These are phyloP conservation scores for Mortierella sp. DNA, from an alignment of 371 early-diverging fungal genomes.

Conservation along the genomic window DNA sequence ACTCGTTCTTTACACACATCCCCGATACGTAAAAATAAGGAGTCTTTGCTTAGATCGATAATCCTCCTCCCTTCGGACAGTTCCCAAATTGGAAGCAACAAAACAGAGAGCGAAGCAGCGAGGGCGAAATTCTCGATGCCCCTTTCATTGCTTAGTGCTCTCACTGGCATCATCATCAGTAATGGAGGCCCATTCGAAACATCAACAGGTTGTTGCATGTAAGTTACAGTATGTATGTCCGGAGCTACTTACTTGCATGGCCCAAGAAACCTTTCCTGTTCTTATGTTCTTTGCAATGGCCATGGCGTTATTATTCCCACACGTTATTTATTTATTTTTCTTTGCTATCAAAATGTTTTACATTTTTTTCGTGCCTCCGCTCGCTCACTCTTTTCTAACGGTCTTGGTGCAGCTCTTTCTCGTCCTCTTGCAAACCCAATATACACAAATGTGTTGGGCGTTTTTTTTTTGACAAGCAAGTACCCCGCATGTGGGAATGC, in stretches of 20 bases:
- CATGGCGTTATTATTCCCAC: slow-evolving; percentile 11
- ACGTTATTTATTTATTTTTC: neutral
- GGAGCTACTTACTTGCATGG: neutral
- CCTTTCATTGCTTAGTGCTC: neutral
- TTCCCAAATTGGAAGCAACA: slow-evolving; percentile 13
- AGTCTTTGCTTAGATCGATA: slow-evolving; percentile 4
- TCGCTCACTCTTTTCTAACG: neutral
- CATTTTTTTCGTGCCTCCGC: slow-evolving; percentile 9
- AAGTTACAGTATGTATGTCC: neutral
- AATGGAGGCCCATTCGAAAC: neutral
- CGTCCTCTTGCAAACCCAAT: neutral
- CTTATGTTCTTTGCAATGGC: neutral
- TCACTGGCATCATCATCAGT: neutral
- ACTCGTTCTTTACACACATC: neutral
- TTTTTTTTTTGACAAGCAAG: slow-evolving; percentile 1
- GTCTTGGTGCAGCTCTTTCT: neutral
- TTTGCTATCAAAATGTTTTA: neutral
- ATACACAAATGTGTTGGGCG: neutral
- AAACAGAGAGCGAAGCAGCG: too few species aligned
- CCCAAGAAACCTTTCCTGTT: too few species aligned
- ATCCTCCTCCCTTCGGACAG: slow-evolving; percentile 12
- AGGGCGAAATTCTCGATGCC: neutral
- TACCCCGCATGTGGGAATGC: slow-evolving; percentile 9
- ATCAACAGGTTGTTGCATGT: neutral
- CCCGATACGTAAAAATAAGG: neutral